Base-by-base conservation (phyloP, 176 grass and related monocot genomes). In the Calamus simplicifolius region DNA sequence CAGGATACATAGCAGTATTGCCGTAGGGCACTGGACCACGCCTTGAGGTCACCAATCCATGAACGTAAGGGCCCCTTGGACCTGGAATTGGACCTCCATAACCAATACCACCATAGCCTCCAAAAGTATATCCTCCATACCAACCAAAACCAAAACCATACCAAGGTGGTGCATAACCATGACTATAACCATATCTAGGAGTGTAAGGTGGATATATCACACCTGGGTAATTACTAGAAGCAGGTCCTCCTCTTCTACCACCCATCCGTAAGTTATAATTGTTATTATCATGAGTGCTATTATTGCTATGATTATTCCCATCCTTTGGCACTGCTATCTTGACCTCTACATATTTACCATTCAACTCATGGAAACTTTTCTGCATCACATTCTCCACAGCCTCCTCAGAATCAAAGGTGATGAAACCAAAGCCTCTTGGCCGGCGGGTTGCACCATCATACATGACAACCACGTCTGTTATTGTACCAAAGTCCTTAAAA, bases 1-100 rank as follows among this genome's bases (percentile, higher is more conserved):
- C 52, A 17, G 80, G 81, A 60, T 81, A 71, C 54, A 78, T 55
- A 10, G 54, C 73, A 67, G 77, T 70, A 68, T 52, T 16, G 48
- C 48, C 17, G 5, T 69, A 75, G 59, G 30, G 74, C 3, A 54
- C 50, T 67, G 81, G 73, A 74, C 51, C 17, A 4, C 70, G 74
- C 58, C 86, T 89, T 43, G 35, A 43, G 35, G 81, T 35, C 48
- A 79, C 52, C 81, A 81, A 71, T 25, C 62, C 53, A 27, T 75
- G 59, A 70, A 68, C 61, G 54, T 76, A 49, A 49, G 58, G 29
- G 16, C 58, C 58, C 58, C 58, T 60, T 18, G 58, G 58, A n/a
- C n/a, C 14, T 60, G 58, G 58, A 60, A 30, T 8, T 1, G 27
- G 26, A 31, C 21, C 27, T 64, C 62, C 48, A 51, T 48, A 64